phyloP scores from a whole-genome alignment of 306 rosid genomes.

The Begonia masoniana region DNA sequence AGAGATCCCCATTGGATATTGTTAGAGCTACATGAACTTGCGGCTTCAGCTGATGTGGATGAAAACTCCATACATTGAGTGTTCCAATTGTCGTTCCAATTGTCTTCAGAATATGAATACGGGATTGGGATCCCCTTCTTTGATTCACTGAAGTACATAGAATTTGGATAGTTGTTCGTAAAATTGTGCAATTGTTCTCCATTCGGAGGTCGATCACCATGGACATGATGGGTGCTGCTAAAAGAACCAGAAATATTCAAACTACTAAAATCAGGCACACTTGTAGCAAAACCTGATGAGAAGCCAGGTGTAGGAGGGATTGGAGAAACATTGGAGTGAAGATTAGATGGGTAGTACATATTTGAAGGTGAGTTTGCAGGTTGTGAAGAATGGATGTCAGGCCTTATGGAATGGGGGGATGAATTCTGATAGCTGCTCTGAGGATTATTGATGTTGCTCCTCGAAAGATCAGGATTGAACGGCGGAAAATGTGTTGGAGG shows the following conservation, averaged over 20 bases:
- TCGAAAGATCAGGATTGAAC: conserved; percentile 28
- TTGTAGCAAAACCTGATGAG: conserved; percentile 24
- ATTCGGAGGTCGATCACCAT: conserved; percentile 22
- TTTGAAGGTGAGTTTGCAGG: conserved; percentile 35
- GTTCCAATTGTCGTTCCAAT: conserved; percentile 23
- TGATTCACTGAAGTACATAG: conserved; percentile 24
- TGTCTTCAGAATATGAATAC: conserved; percentile 24
- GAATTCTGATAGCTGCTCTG: conserved; percentile 30
- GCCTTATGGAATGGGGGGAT: conserved; percentile 35
- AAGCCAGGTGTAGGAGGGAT: conserved; percentile 36
- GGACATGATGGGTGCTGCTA: conserved; percentile 27
- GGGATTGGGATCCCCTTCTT: conserved; percentile 34
- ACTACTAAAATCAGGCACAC: conserved; percentile 42
- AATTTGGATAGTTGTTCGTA: conserved; percentile 17
- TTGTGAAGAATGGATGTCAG: conserved; percentile 35
- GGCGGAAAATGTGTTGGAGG: conserved; percentile 29
- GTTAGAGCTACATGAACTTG: conserved; percentile 22
- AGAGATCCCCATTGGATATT: conserved; percentile 64
- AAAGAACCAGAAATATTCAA: conserved; percentile 35
- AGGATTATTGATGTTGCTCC: conserved; percentile 32
- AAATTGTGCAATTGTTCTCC: conserved; percentile 41
- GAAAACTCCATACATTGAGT: conserved; percentile 27
- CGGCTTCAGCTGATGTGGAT: conserved; percentile 13
- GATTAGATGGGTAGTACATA: conserved; percentile 19
- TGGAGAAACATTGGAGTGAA: conserved; percentile 31